phyloP scores from a whole-genome alignment of 306 rosid genomes.

The Trifolium pratense region DNA sequence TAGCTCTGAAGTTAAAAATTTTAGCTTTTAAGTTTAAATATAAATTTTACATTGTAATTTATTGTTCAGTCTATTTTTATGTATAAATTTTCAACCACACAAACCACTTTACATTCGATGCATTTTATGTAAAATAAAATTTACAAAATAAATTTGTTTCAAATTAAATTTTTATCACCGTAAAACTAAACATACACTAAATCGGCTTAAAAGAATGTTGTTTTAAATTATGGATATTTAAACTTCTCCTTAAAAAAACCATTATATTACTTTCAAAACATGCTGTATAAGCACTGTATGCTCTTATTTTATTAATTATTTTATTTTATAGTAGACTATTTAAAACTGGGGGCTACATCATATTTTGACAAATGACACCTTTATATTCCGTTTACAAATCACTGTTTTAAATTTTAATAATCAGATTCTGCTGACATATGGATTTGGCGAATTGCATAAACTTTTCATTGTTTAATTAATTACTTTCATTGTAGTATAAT shows the following conservation, averaged over 20 bases:
- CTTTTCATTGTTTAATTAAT: slow-evolving; percentile 3
- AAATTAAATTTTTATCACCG: no score
- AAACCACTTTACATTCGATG: no score
- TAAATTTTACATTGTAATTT: no score
- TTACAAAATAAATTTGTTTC: no score
- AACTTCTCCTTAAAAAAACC: not conserved
- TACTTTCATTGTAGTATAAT: not conserved
- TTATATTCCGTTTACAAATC: slow-evolving; percentile 31
- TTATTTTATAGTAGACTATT: slow-evolving; percentile 1
- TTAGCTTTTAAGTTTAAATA: no score
- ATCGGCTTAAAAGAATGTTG: no score
- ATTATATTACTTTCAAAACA: slow-evolving; percentile 15
- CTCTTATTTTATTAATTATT: not conserved
- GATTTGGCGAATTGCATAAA: not conserved
- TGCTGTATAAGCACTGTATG: not conserved
- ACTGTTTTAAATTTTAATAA: slow-evolving; percentile 15
- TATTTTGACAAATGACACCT: slow-evolving; percentile 44
- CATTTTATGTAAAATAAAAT: no score
- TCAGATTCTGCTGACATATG: slow-evolving; percentile 30
- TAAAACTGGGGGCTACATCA: slow-evolving; percentile 29
- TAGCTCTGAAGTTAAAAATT: no score
- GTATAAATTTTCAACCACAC: no score
- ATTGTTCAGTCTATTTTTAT: no score
- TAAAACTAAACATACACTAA: no score
- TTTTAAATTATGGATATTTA: no score